A percentile compares a stretch with the other conserved stretches of the same genome.
These are phyloP conservation scores for Glycine soja DNA, from an alignment of 306 rosid species.

Conservation along the genomic window DNA sequence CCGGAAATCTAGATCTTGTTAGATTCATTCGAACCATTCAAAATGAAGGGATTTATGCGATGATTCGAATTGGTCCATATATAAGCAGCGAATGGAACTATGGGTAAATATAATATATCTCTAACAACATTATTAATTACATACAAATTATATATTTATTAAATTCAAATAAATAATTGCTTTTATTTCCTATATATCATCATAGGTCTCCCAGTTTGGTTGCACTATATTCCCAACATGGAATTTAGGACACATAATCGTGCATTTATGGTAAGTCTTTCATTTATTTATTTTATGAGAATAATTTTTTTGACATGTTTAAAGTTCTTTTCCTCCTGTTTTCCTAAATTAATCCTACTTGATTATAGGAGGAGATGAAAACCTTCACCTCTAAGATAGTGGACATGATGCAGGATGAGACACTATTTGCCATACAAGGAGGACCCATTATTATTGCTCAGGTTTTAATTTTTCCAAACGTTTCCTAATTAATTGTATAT, in stretches of 20 bases:
- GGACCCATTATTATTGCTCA: conserved; percentile 52
- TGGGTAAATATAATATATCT: not conserved
- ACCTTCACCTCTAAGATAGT: conserved; percentile 37
- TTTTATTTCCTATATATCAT: not conserved
- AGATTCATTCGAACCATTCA: not conserved
- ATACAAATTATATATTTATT: too few relatives aligned
- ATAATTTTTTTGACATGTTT: not conserved
- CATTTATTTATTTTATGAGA: too few relatives aligned
- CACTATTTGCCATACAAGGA: conserved; percentile 48
- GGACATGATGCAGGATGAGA: conserved; percentile 31
- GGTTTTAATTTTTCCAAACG: conserved; percentile 4
- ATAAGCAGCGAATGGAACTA: not conserved
- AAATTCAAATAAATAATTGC: too few relatives aligned
- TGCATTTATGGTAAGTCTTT: conserved; percentile 43
- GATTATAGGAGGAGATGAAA: conserved; percentile 41
- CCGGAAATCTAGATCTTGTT: not conserved
- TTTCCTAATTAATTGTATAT: too few relatives aligned
- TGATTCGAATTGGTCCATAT: conserved; percentile 3
- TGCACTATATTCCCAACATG: conserved; percentile 47
- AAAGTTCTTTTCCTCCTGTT: too few relatives aligned
- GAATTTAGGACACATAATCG: conserved; percentile 43
- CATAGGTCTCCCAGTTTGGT: conserved; percentile 61
- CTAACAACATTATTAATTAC: too few relatives aligned
- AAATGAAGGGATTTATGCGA: not conserved
- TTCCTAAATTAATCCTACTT: too few relatives aligned